A percentile compares a stretch with the other conserved stretches of the same genome.
Conservation (phyloP, 768 basidiomycete species). For the Xanthoconium purpureum region DNA sequence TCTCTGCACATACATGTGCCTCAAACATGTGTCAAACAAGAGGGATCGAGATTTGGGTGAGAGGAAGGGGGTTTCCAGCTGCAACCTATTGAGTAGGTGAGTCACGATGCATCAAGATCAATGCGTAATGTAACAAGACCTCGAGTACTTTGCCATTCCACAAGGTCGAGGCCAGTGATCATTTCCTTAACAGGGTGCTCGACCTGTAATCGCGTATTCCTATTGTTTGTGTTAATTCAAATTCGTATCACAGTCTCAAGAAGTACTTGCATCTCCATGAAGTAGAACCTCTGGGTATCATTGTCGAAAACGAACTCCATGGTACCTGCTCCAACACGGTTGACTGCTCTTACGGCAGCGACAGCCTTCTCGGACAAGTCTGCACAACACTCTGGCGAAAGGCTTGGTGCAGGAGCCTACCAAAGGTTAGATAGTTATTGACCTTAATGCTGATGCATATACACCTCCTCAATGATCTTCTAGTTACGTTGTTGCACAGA, state of each 20-base stretch:
- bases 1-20: conserved; percentile 93
- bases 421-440: not conserved
- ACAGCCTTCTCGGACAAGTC: conserved; percentile 85
- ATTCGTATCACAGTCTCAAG: not conserved
- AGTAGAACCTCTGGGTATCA: conserved; percentile 81
- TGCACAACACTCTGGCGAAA: conserved; percentile 72
- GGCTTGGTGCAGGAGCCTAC: conserved; percentile 87
- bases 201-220: conserved; percentile 84
- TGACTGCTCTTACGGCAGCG: conserved; percentile 88
- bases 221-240: conserved; percentile 23
- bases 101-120: not conserved
- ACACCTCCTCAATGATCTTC: conserved; percentile 90
- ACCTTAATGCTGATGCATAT: not conserved
- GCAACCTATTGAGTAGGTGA: conserved; percentile 55
- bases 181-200: conserved; percentile 95
- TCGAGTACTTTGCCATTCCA: conserved; percentile 96
- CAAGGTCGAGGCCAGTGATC: conserved; percentile 90
- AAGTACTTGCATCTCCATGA: conserved; percentile 87
- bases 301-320: conserved; percentile 97
- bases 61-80: conserved; percentile 80
- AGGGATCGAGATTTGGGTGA: conserved; percentile 73
- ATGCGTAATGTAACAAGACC: conserved; percentile 34
- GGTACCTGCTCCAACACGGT: conserved; percentile 88
- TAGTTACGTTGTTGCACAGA: conserved; percentile 91
- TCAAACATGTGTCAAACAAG: conserved; percentile 93